Base-by-base conservation (phyloP, 2,329 filamentous ascomycete species). In the Phoma sp. region DNA sequence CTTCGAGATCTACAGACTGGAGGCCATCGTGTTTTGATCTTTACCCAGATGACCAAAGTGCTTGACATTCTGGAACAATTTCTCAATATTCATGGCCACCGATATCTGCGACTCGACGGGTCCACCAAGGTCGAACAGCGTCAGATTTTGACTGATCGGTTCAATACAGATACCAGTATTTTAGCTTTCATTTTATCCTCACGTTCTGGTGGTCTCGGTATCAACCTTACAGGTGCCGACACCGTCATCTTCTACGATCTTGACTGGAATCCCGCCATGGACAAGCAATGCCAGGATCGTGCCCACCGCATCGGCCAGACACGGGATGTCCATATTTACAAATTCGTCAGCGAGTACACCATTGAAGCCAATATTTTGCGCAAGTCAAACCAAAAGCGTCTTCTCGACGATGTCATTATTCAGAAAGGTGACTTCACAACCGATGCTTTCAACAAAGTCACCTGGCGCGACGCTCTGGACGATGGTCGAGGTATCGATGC, bases 221-320 rank as follows among this genome's bases (percentile, higher is more conserved):
- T 99, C 79, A 99, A 99, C 67, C 82, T 99, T 38, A 98, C 93
- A 0, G 95, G 95, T 43, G 95, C 95, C 4, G 95, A 98, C 73
- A 96, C 93, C 0, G 95, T 99, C 67, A 97, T 99, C 62, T 99
- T 99, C 75, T 99, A 98, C 76, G 95, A 99, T 69, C 87, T 98
- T 55, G 95, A 99, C 73, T 99, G 96, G 96, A 99, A 99, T 68
- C 95, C 95, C 0, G 95, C 96, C 46, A 99, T 99, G 95, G 95
- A 99, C 79, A 96, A 96, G 75, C 95, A 99, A 75, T 99, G 95
- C 68, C 96, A 99, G 77, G 96, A 99, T 73, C 86, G 95, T 67
- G 96, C 91, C 67, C 95, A 99, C 77, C 91, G 95, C 62, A 99
- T 99, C 63, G 95, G 95, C 1, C 95, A 99, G 75, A 98, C 95